These are phyloP conservation scores for Aspergillus bertholletiae DNA, from an alignment of 495 filamentous ascomycete genomes.

Conservation along the genomic window DNA sequence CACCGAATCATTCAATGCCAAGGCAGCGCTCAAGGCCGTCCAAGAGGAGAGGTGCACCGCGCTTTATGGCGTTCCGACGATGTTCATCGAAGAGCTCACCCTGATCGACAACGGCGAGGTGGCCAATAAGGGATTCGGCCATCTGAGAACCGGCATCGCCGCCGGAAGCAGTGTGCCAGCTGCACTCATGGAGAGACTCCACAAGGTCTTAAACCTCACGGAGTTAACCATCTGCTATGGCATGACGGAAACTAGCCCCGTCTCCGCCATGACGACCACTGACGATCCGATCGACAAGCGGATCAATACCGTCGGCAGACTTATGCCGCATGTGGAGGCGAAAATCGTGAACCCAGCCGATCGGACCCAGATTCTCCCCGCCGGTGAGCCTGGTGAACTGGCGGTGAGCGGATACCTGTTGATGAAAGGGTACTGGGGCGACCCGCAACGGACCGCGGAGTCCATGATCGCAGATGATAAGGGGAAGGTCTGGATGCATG, in stretches of 20 bases:
- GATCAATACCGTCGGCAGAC: slow-evolving; percentile 69
- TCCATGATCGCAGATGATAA: slow-evolving; percentile 61
- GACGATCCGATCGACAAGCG: slow-evolving; percentile 77
- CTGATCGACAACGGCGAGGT: slow-evolving; percentile 57
- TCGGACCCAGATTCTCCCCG: slow-evolving; percentile 51
- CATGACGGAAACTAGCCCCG: slow-evolving; percentile 97
- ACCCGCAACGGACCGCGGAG: slow-evolving; percentile 63
- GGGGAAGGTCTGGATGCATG: slow-evolving; percentile 69
- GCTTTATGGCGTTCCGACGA: slow-evolving; percentile 90
- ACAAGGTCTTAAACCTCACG: slow-evolving; percentile 69
- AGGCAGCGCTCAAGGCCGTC: slow-evolving; percentile 64
- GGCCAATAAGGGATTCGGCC: slow-evolving; percentile 56
- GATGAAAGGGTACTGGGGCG: slow-evolving; percentile 88
- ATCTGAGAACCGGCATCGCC: slow-evolving; percentile 86
- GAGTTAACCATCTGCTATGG: slow-evolving; percentile 96
- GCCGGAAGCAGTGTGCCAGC: slow-evolving; percentile 81
- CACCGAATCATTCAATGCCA: slow-evolving; percentile 79
- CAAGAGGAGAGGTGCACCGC: slow-evolving; percentile 77
- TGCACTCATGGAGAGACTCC: slow-evolving; percentile 78
- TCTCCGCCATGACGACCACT: slow-evolving; percentile 84
- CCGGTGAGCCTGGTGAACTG: slow-evolving; percentile 72
- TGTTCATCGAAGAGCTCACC: slow-evolving; percentile 88
- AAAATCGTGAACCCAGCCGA: slow-evolving; percentile 73
- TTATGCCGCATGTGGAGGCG: slow-evolving; percentile 80
- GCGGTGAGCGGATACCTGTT: slow-evolving; percentile 81